Base-by-base conservation (phyloP, 495 filamentous ascomycete species). In the Xanthoparmelia taractica region DNA sequence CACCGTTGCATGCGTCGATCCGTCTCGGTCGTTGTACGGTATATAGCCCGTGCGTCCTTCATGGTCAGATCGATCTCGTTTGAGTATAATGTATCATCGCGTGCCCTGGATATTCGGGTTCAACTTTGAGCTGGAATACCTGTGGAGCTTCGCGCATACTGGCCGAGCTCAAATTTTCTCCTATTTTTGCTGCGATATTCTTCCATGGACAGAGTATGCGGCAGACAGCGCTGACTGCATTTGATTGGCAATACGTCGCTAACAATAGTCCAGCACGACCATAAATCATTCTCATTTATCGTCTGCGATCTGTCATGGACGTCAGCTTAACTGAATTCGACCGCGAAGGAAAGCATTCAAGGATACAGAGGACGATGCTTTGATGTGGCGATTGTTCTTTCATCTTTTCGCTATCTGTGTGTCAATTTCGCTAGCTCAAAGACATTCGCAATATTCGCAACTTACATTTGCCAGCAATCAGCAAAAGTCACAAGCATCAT, bases 331-430 rank as follows among this genome's bases (percentile, higher is more conserved):
- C 29, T 40, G 59, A 34, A 23, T 41, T 54, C 31, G 45, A 34
- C 10, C 59, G 47, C 37, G 47, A 36, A 54, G 47, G 47, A 41
- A 23, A 55, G 38, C 4, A 38, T 38, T 8, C 20, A 55, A 31
- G 27, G 36, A 41, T 40, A 25, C 59, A 38, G 59, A 38, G 33
- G 45, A 61, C 11, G 25, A 54, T 55, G 12, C 41, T 55, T 34
- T 2, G 20, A 8, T 5, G 27, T 29, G 36, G 37, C 17, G 34
- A 38, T 38, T 1, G 37, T 61, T 4, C 33, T 61, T 31, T 41
- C 34, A 61, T 61, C 29, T 57, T 48, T 48, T 33, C 36, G 25
- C 37, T 41, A 63, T 58, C n/a, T 57, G 58, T 63, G 52, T 34
- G 18, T 25, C 37, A 31, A 57, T 47, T 48, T 58, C 38, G 5